Conservation (phyloP, 169 alveolate genomes). For the Plasmodium cynomolgi region DNA sequence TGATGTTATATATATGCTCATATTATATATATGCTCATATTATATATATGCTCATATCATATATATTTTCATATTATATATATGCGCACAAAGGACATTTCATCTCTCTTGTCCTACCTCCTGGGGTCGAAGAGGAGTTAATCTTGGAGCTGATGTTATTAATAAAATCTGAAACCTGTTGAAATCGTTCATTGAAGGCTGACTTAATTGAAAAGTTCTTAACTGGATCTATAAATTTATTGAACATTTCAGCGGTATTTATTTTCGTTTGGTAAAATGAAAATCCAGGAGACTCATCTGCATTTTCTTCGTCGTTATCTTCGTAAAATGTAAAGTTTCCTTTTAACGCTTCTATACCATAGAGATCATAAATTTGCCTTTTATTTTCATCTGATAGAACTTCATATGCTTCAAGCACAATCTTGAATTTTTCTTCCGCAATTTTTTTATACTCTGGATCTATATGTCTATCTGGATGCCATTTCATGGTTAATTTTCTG, state of each 20-base stretch:
- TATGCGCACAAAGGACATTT: neutral
- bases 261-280: conserved; percentile 74
- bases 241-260: conserved; percentile 85
- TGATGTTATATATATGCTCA: neutral
- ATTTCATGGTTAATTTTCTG: conserved; percentile 90
- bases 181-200: conserved; percentile 9
- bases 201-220: conserved; percentile 78
- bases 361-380: conserved; percentile 93
- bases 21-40: neutral
- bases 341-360: conserved; percentile 95
- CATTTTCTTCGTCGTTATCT: neutral
- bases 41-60: neutral
- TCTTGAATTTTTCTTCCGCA: conserved; percentile 92
- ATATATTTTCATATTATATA: neutral
- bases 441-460: conserved; percentile 9
- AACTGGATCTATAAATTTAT: conserved; percentile 83
- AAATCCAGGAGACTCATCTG: neutral
- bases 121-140: neutral
- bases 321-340: conserved; percentile 80
- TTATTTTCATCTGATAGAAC: conserved; percentile 94
- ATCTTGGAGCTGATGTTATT: conserved; percentile 59
- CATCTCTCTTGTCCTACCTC: neutral
- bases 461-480: conserved; percentile 89
- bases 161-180: conserved; percentile 76
- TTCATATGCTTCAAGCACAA: conserved; percentile 94